Base-by-base conservation (phyloP, 1,284 basidiomycete genomes). In the Cystobasidiaceae sp. region DNA sequence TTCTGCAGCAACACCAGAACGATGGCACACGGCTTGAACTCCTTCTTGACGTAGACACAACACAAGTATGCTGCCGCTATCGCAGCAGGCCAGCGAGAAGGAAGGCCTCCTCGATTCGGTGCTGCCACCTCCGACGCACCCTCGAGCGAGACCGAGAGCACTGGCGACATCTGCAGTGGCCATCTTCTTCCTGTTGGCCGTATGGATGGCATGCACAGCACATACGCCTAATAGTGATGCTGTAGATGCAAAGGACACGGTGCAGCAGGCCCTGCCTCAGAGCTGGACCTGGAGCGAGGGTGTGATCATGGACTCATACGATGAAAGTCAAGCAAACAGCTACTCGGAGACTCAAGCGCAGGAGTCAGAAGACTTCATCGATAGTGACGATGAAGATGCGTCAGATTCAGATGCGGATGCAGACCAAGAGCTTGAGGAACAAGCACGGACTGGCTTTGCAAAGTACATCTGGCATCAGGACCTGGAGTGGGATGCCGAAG, bases 121-220 rank as follows among this genome's bases (percentile, higher is more conserved):
- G 15, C 43, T 64, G 28, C 61, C 61, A 28, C n/a, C 46, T 17
- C 61, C 61, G 19, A 64, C 61, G 41, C 61, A 64, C 49, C 61
- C 61, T 9, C 51, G 61, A 39, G 46, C 61, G 34, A 48, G 33
- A 15, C 19, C 27, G n/a, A 51, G 61, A 37, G 52, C 52, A 23
- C 33, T 64, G 37, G 48, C 46, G 21, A 43, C 51, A 21, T 49
- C 28, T 33, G 51, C 43, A 17, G n/a, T 64, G 9, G 39, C 61
- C n/a, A 49, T 64, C 28, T 64, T 64, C 43, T 25, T 64, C 3
- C 51, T 64, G 5, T 32, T 62, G 32, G 50, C 45, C 2, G 23
- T 62, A 2, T 62, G 50, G 48, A 51, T 51, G 33, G 60, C 60
- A 51, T 33, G 17, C 32, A 62, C 60, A 8, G 34, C 25, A 19